phyloP scores from a whole-genome alignment of 1,139 yeast species.

The Pneumocystis jirovecii region DNA sequence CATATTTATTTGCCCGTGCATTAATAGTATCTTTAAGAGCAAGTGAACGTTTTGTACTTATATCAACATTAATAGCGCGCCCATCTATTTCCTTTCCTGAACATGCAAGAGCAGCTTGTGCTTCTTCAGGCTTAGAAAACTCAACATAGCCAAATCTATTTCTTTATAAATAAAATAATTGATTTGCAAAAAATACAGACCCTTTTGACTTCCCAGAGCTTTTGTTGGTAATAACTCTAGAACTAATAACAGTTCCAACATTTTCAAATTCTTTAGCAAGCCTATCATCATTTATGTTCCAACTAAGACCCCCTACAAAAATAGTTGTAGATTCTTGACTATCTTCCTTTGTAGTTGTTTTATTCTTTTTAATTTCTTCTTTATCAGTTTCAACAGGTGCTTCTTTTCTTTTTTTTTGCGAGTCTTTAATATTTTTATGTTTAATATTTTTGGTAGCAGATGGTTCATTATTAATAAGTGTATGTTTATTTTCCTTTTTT shows the following conservation, averaged over 20 bases:
- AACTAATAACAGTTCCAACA: constrained; percentile 65
- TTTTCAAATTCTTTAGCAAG: constrained; percentile 71
- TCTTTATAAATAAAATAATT: background rate
- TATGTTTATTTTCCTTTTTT: constrained; percentile 13
- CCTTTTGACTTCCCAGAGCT: constrained; percentile 90
- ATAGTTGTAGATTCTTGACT: constrained; percentile 50
- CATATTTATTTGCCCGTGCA: constrained; percentile 76
- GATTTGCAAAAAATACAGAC: constrained; percentile 27
- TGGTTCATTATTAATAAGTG: constrained; percentile 2
- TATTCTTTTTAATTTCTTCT: constrained; percentile 14
- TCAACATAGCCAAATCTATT: constrained; percentile 65
- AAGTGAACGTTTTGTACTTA: constrained; percentile 69
- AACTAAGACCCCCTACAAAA: constrained; percentile 92
- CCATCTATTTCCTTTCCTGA: constrained; percentile 95
- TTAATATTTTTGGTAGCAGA: background rate
- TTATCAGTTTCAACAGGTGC: constrained; percentile 21
- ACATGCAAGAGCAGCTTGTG: constrained; percentile 81
- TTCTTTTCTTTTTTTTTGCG: constrained; percentile 19
- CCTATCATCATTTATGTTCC: constrained; percentile 96
- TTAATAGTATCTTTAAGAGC: constrained; percentile 21
- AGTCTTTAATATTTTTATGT: constrained; percentile 10
- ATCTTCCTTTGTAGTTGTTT: constrained; percentile 5
- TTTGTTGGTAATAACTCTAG: constrained; percentile 90
- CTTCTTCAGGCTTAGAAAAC: constrained; percentile 58
- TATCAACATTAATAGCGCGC: constrained; percentile 84